Percentiles rank a stretch among this genome's conserved stretches.
Evolutionary conservation across 805 yeast species (phyloP).

Genomic region (Ogataea salicorniae): DNA sequence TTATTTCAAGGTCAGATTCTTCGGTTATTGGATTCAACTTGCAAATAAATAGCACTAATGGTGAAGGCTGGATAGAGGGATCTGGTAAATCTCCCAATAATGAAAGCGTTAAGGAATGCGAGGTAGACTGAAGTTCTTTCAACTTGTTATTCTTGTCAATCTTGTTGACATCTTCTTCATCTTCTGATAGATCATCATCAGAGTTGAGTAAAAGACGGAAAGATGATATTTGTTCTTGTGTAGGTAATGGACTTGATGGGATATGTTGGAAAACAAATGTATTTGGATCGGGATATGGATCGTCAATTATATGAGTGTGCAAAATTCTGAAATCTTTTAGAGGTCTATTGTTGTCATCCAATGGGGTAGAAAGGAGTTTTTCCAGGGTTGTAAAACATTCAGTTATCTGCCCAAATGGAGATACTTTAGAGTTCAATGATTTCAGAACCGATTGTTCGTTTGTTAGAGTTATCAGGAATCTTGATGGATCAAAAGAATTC

Average conservation of each 20-base stretch:
- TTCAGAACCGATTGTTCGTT: conserved; percentile 24
- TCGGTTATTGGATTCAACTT: conserved; percentile 57
- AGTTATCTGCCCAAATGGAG: conserved; percentile 45
- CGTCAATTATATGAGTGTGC: conserved; percentile 45
- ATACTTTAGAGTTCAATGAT: conserved; percentile 17
- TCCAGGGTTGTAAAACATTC: conserved; percentile 48
- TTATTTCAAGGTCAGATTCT: conserved; percentile 48
- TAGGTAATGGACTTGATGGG: conserved; percentile 33
- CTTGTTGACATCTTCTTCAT: conserved; percentile 19
- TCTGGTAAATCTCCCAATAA: conserved; percentile 58
- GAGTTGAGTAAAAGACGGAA: conserved; percentile 27
- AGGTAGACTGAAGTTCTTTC: conserved; percentile 32
- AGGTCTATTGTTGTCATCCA: conserved; percentile 39
- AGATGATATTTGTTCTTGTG: conserved; percentile 26
- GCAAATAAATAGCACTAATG: conserved; percentile 57
- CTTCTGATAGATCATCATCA: conserved; percentile 16
- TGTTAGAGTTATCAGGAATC: conserved; percentile 34
- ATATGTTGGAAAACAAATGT: conserved; percentile 12
- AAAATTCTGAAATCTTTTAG: conserved; percentile 47
- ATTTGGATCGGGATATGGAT: conserved; percentile 43
- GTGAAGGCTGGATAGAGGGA: conserved; percentile 56
- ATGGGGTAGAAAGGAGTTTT: conserved; percentile 34
- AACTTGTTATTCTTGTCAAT: neutral
- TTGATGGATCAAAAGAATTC: conserved; percentile 26
- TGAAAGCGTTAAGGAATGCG: conserved; percentile 59